Evolutionary conservation across 345 rosid genomes (phyloP), one percentile per base, ranked within the genome.

Genomic region (Arabidopsis arenosa): DNA sequence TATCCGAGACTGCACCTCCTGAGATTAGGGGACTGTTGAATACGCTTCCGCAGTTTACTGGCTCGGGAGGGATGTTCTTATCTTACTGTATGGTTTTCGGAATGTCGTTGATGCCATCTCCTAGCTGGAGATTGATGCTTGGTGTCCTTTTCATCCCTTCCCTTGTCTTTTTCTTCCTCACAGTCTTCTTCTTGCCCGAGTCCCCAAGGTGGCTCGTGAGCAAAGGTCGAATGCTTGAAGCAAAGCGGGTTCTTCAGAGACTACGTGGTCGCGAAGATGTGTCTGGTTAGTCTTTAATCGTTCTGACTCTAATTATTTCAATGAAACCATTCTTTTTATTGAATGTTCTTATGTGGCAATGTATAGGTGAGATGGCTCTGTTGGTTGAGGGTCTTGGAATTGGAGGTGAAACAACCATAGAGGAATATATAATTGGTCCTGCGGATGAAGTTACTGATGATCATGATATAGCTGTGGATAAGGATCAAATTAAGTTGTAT

Each of bases 151-250:
- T 86, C 47, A 55, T 89, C 68, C 99, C 99, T 39, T 91, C 99
- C 10, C 76, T 89, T 32, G 3, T 85, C 39, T 90, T 89, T 79
- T 84, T 88, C 76, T 74, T 63, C 54, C 80, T 95, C 66, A 83
- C 91, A 0, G 10, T 89, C 62, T 87, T 87, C 80, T 88, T 76
- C 89, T 79, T 95, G 85, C 98, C 98, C 0, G 99, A 95, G 86
- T 95, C 99, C 14, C 99, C 99, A 5, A 79, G 98, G 80, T 95
- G 99, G 99, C 92, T 95, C 11, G 94, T 95, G 54, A 95, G 99
- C 61, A 95, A 93, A 83, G 99, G 99, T 70, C 83, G 80, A 71
- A 91, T 95, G 97, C 80, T 68, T 43, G 98, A 95, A 85, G 99
- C 99, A 14, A 95, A 89, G 85, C 74, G 65, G 73, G 98, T 93